A percentile compares a stretch with the other conserved stretches of the same genome.
phyloP scores from a whole-genome alignment of 805 yeast species.

The Saccharomyces mikatae region DNA sequence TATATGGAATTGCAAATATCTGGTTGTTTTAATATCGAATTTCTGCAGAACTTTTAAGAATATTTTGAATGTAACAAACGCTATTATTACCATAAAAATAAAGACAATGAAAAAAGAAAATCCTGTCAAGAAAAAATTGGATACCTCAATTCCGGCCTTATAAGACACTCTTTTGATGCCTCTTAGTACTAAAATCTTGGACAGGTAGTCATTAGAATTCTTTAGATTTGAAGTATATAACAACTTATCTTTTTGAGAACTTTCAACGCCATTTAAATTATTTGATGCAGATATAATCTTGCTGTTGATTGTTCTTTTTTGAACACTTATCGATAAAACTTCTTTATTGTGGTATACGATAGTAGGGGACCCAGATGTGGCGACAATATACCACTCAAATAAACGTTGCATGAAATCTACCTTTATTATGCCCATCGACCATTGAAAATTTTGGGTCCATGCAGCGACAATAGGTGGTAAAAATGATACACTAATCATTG shows the following conservation, averaged over 20 bases:
- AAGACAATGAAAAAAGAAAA: conserved; percentile 75
- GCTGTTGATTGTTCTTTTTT: conserved; percentile 41
- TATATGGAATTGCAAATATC: conserved; percentile 66
- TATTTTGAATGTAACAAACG: conserved; percentile 61
- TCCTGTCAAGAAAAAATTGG: conserved; percentile 79
- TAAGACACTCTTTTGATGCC: conserved; percentile 91
- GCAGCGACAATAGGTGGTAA: conserved; percentile 97
- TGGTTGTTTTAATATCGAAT: conserved; percentile 48
- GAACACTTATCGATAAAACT: conserved; percentile 73
- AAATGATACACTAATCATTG: conserved; percentile 92
- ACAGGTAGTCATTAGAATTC: conserved; percentile 43
- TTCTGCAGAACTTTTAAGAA: conserved; percentile 54
- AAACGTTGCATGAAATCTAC: conserved; percentile 71
- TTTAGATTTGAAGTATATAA: conserved; percentile 67
- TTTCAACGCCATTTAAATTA: conserved; percentile 37
- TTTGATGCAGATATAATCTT: conserved; percentile 26
- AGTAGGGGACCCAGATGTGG: conserved; percentile 87
- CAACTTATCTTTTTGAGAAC: conserved; percentile 41
- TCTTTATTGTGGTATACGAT: conserved; percentile 58
- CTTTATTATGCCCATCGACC: conserved; percentile 90
- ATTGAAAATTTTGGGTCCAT: conserved; percentile 93
- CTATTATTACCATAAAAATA: conserved; percentile 51
- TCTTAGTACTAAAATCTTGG: conserved; percentile 71
- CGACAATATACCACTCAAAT: conserved; percentile 88
- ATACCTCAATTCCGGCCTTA: conserved; percentile 75